Base-by-base conservation (phyloP, 2,329 filamentous ascomycete species). In the Fusarium sp. region DNA sequence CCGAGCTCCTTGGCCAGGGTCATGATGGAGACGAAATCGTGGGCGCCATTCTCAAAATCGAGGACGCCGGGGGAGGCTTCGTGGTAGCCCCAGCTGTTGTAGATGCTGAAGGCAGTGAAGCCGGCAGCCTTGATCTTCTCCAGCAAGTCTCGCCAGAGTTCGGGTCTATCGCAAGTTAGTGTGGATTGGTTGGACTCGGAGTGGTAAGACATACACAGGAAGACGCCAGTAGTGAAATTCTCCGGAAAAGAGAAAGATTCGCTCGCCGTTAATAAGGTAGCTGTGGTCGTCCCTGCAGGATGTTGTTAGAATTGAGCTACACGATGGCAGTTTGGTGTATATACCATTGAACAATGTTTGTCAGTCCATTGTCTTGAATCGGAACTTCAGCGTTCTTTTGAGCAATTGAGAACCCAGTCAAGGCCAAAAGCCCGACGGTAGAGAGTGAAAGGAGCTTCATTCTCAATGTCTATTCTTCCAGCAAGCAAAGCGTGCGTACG, bases 21-120 rank as follows among this genome's bases (percentile, higher is more conserved):
- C 72, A 86, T 82, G 68, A 84, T 86, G 13, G 73, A 73, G 2
- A 82, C 81, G 46, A 87, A 79, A 48, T 87, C 79, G 52, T 86
- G 85, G 15, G 77, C 76, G 6, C 72, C 72, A 17, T 65, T 72
- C 8, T 69, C 57, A 30, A 75, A 71, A 14, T 78, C 78, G 1
- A 80, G 56, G 0, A 54, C 63, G 0, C 77, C 79, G 0, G 78
- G 76, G 0, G 75, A 67, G 4, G 78, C 74, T 45, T 78, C 78
- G 54, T 82, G 80, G 49, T 77, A 82, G 9, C 79, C 79, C 80
- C 80, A 81, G 52, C 78, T 77, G 44, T 76, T 78, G 68, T 82
- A 82, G 57, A 82, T 81, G 41, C 78, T 80, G 61, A 81, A 82
- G 2, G 79, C 75, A 50, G 80, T 82, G 75, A 82, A 82, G 7